phyloP scores from a whole-genome alignment of 148 eudicot species.

The Vaccinium vitisidaea region DNA sequence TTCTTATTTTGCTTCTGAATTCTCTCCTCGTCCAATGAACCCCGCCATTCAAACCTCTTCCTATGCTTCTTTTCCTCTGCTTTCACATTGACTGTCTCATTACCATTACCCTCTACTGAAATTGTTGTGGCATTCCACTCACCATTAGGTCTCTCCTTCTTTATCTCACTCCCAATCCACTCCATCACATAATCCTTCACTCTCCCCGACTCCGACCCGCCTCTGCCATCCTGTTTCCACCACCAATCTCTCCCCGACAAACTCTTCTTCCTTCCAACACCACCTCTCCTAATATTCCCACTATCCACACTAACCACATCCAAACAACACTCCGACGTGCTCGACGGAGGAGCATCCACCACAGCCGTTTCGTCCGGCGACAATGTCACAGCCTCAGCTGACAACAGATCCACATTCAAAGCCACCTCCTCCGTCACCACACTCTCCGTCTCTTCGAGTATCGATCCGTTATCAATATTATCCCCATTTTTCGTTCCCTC shows the following conservation, averaged over 20 bases:
- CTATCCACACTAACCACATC: slow-evolving; percentile 74
- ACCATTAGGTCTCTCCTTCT: slow-evolving; percentile 68
- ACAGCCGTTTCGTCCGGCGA: slow-evolving; percentile 12
- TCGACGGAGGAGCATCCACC: slow-evolving; percentile 49
- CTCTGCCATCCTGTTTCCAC: slow-evolving; percentile 82
- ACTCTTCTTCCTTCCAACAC: slow-evolving; percentile 49
- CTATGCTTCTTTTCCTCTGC: slow-evolving; percentile 47
- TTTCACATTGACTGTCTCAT: slow-evolving; percentile 16
- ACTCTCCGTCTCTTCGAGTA: slow-evolving; percentile 68
- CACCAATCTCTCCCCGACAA: slow-evolving; percentile 84
- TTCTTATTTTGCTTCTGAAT: slow-evolving; percentile 48
- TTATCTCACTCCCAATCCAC: slow-evolving; percentile 96
- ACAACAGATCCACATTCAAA: slow-evolving; percentile 44
- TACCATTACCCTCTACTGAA: slow-evolving; percentile 21
- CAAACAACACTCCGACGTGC: slow-evolving; percentile 58
- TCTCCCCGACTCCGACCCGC: slow-evolving; percentile 64
- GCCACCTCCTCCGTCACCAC: slow-evolving; percentile 52
- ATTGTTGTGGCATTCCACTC: slow-evolving; percentile 46
- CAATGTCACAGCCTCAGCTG: slow-evolving; percentile 21
- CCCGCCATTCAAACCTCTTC: slow-evolving; percentile 82
- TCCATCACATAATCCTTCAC: slow-evolving; percentile 96
- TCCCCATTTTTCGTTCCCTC: slow-evolving; percentile 38
- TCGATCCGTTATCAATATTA: slow-evolving; percentile 52
- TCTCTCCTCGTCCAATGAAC: slow-evolving; percentile 54
- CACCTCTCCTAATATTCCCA: slow-evolving; percentile 32